A percentile compares a stretch with the other conserved stretches of the same genome.
phyloP scores from a whole-genome alignment of 139 green algal genomes.

The Chlamydomonas schloesseri region DNA sequence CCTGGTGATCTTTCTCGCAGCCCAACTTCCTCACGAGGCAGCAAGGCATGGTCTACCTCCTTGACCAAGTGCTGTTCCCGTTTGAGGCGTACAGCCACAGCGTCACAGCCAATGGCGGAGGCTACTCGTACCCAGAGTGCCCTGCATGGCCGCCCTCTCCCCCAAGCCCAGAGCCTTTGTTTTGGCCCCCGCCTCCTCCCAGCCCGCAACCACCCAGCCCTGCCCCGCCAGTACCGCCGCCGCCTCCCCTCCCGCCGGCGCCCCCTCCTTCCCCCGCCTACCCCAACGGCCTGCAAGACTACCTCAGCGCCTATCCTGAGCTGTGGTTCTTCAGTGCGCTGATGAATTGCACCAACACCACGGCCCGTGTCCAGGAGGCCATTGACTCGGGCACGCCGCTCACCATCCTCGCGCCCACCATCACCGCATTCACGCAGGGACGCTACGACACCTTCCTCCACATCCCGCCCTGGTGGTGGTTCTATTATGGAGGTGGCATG shows the following conservation, averaged over 20 bases:
- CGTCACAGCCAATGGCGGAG: background rate
- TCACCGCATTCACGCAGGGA: too few species aligned
- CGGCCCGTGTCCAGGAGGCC: background rate
- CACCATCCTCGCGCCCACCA: conserved; percentile 9
- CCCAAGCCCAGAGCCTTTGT: too few species aligned
- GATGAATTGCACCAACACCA: conserved; percentile 21
- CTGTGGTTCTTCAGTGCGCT: background rate
- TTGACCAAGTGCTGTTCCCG: background rate
- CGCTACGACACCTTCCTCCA: too few species aligned
- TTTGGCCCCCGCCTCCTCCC: too few species aligned
- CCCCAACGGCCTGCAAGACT: background rate
- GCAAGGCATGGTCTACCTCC: background rate
- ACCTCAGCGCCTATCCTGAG: conserved; percentile 12
- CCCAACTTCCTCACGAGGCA: background rate
- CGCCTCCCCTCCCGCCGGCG: background rate
- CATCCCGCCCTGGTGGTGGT: too few species aligned
- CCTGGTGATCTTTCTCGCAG: background rate
- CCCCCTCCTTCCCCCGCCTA: background rate
- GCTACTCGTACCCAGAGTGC: too few species aligned
- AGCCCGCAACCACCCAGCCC: too few species aligned
- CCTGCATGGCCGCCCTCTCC: too few species aligned
- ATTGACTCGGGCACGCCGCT: background rate
- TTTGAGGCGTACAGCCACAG: background rate
- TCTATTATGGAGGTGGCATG: too few species aligned
- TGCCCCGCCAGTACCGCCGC: too few species aligned